These are phyloP conservation scores for Xylaria intraflava DNA, from an alignment of 495 filamentous ascomycete species.

Conservation along the genomic window DNA sequence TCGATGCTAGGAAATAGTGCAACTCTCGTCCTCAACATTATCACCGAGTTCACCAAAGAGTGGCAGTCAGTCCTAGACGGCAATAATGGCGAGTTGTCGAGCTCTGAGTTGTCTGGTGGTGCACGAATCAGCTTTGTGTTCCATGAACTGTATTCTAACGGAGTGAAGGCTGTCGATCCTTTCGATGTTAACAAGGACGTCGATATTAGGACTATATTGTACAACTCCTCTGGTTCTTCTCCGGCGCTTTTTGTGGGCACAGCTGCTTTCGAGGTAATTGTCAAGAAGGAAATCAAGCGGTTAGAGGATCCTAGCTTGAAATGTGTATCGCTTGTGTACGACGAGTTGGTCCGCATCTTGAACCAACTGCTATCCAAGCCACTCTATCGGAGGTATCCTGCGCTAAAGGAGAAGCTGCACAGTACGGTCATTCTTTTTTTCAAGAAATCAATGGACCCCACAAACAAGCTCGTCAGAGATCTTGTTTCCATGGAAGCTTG, in stretches of 20 bases:
- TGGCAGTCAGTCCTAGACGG: conserved; percentile 95
- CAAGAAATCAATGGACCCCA: conserved; percentile 95
- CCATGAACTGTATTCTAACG: conserved; percentile 97
- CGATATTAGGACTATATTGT: conserved; percentile 92
- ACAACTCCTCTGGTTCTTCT: conserved; percentile 97
- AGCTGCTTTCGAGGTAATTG: conserved; percentile 94
- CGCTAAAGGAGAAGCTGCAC: conserved; percentile 95
- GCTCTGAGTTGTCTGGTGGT: conserved; percentile 88
- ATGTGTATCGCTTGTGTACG: conserved; percentile 94
- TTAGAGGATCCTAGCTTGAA: conserved; percentile 95
- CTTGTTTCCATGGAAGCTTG: conserved; percentile 91
- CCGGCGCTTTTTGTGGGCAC: conserved; percentile 97
- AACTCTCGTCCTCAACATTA: conserved; percentile 96
- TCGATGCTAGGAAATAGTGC: conserved; percentile 94
- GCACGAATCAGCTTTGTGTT: conserved; percentile 99
- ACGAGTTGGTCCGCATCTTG: conserved; percentile 95
- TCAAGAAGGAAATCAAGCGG: conserved; percentile 97
- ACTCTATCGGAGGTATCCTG: conserved; percentile 85
- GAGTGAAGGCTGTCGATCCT: conserved; percentile 95
- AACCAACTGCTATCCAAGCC: conserved; percentile 82
- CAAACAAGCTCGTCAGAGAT: conserved; percentile 93
- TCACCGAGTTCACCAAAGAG: conserved; percentile 96
- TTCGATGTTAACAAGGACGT: conserved; percentile 97
- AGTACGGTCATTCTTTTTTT: conserved; percentile 90
- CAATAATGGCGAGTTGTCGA: conserved; percentile 92